Base-by-base conservation (phyloP, 495 filamentous ascomycete genomes). In the Lepraria neglecta region DNA sequence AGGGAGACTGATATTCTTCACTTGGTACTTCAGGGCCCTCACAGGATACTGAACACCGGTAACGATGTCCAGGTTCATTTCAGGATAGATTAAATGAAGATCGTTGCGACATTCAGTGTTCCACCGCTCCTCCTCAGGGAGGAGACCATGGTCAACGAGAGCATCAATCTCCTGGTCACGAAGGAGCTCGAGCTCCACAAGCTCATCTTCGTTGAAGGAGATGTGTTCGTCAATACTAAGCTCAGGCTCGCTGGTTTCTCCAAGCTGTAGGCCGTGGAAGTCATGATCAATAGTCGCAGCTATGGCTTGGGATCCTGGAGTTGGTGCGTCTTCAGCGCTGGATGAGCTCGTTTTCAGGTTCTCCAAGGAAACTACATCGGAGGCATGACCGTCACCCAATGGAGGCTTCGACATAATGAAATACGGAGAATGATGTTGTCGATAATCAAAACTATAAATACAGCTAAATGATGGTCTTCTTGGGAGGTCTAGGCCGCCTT, bases 51-150 rank as follows among this genome's bases (percentile, higher is more conserved):
- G 24, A 17, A 17, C 28, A 24, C 59, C 44, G 30, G 59, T 55
- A 35, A 24, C 31, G 59, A 30, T 61, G n/a, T 7, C 6, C 27
- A 61, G 28, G 19, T 7, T 43, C 47, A 61, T 19, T 61, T 55
- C 19, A 15, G 31, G 33, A 17, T 38, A 55, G 38, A 3, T 42
- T n/a, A 44, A 53, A 33, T 19, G 3, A n/a, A 45, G 28, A 7
- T 47, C 35, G 6, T 61, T n/a, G 21, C 40, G 35, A 4, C 40
- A 52, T 45, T 42, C 33, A 33, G n/a, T 24, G 48, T 61, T 54
- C 35, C 35, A 56, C 28, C 51, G 38, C 48, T 55, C 50, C 11
- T 43, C 38, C 21, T 46, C 24, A 42, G 38, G 11, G 11, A 31
- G 50, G 3, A 55, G 40, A n/a, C 40, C 1, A 6, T 12, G 11